Percentiles rank a stretch among this genome's conserved stretches.
These are phyloP conservation scores for Actinomortierella ambigua DNA, from an alignment of 371 early-diverging fungal species.

Conservation along the genomic window DNA sequence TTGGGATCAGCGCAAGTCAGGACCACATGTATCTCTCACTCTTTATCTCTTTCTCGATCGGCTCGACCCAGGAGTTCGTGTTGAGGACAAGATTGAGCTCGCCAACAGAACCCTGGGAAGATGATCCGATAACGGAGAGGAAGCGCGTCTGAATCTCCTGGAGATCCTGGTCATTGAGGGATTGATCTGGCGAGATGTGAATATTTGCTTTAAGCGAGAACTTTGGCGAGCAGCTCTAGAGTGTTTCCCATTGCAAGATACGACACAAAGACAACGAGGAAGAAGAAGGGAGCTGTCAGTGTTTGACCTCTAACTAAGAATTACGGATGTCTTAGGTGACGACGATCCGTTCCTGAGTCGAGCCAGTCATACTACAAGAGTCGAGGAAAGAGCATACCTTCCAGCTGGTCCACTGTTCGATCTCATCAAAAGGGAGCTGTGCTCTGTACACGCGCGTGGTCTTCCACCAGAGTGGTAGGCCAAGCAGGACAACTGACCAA, in stretches of 20 bases:
- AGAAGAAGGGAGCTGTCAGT: constrained; percentile 13
- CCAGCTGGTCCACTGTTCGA: constrained; percentile 63
- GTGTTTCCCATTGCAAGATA: background rate
- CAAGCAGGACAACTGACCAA: constrained; percentile 71
- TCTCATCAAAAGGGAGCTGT: constrained; percentile 72
- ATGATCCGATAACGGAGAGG: background rate
- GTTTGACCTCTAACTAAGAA: background rate
- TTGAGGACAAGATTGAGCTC: background rate
- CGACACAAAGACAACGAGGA: constrained; percentile 8
- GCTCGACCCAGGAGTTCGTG: background rate
- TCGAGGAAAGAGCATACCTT: constrained; percentile 42
- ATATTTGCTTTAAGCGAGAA: constrained; percentile 29
- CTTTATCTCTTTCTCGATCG: no score
- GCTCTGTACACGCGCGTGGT: constrained; percentile 92
- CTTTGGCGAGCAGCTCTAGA: constrained; percentile 26
- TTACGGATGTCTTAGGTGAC: background rate
- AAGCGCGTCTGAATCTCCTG: constrained; percentile 1
- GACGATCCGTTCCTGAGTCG: background rate
- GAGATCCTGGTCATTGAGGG: background rate
- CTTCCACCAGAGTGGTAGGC: constrained; percentile 91
- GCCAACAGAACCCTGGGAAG: constrained; percentile 6
- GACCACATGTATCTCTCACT: no score
- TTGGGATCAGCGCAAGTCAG: no score
- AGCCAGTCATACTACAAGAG: background rate
- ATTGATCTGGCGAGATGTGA: constrained; percentile 13